These are phyloP conservation scores for Combretum micranthum DNA, from an alignment of 345 rosid species.

Conservation along the genomic window DNA sequence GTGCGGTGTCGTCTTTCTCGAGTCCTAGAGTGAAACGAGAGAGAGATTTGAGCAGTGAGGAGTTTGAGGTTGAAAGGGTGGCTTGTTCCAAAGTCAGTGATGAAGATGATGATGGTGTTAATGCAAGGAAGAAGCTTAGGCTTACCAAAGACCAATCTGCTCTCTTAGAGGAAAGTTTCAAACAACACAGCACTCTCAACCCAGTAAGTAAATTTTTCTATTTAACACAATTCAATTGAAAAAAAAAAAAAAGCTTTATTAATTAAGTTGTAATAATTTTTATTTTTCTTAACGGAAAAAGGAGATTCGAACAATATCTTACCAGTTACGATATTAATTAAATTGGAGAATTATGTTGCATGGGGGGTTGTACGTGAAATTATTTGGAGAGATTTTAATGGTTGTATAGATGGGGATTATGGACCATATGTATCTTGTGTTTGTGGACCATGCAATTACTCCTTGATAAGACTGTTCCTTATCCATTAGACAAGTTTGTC, in stretches of 20 bases:
- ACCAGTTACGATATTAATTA: too few species aligned
- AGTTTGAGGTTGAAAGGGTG: slow-evolving; percentile 40
- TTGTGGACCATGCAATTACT: too few species aligned
- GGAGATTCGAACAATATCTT: too few species aligned
- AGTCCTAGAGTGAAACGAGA: slow-evolving; percentile 47
- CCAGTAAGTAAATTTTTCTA: slow-evolving; percentile 48
- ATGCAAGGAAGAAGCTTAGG: slow-evolving; percentile 84
- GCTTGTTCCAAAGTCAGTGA: slow-evolving; percentile 33
- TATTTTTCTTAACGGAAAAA: too few species aligned
- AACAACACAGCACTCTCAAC: slow-evolving; percentile 87
- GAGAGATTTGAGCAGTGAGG: slow-evolving; percentile 61
- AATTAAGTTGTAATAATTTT: too few species aligned
- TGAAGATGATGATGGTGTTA: slow-evolving; percentile 46
- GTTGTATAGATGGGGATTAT: not conserved
- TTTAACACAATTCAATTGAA: too few species aligned
- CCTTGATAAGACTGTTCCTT: too few species aligned
- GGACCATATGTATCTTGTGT: not conserved
- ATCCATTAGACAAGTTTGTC: too few species aligned
- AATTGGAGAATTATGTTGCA: too few species aligned
- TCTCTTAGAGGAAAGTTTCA: slow-evolving; percentile 91
- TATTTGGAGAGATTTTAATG: not conserved
- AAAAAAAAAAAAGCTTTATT: too few species aligned
- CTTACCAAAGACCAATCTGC: slow-evolving; percentile 90
- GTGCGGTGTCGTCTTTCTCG: slow-evolving; percentile 48
- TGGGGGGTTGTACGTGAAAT: not conserved